These are phyloP conservation scores for Vigna trinervia DNA, from an alignment of 306 rosid genomes.

Conservation along the genomic window DNA sequence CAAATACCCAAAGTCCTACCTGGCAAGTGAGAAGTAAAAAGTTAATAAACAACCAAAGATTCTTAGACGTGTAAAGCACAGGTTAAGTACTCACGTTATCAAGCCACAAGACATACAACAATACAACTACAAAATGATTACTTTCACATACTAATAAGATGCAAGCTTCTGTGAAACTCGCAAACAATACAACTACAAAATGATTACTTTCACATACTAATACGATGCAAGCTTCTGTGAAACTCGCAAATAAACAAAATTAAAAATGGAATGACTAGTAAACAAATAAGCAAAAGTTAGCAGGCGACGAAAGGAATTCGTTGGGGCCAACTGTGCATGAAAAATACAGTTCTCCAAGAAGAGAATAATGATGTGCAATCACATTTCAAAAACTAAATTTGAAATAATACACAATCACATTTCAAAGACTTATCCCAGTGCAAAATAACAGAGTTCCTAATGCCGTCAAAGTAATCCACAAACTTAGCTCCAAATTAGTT, in stretches of 20 bases:
- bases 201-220: slow-evolving; percentile 7
- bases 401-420: background rate
- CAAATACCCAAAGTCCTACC: slow-evolving; percentile 99
- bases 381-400: background rate
- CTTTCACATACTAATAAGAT: slow-evolving; percentile 3
- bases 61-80: slow-evolving; percentile 9
- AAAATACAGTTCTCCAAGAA: slow-evolving; percentile 19
- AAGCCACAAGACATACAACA: background rate
- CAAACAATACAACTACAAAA: background rate
- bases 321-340: slow-evolving; percentile 13
- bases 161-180: slow-evolving; percentile 14
- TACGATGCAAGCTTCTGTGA: slow-evolving; percentile 9
- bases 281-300: slow-evolving; percentile 7
- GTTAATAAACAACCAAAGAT: slow-evolving; percentile 20
- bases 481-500: slow-evolving; percentile 11
- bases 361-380: background rate
- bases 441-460: slow-evolving; percentile 6
- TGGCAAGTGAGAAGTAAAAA: slow-evolving; percentile 39
- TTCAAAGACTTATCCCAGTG: slow-evolving; percentile 9
- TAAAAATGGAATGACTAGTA: background rate
- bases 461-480: slow-evolving; percentile 1
- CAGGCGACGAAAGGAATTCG: background rate
- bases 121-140: slow-evolving; percentile 14
- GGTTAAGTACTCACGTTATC: slow-evolving; percentile 20
- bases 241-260: background rate